phyloP scores from a whole-genome alignment of 2,329 filamentous ascomycete species.

The Aspergillus brasiliensis region DNA sequence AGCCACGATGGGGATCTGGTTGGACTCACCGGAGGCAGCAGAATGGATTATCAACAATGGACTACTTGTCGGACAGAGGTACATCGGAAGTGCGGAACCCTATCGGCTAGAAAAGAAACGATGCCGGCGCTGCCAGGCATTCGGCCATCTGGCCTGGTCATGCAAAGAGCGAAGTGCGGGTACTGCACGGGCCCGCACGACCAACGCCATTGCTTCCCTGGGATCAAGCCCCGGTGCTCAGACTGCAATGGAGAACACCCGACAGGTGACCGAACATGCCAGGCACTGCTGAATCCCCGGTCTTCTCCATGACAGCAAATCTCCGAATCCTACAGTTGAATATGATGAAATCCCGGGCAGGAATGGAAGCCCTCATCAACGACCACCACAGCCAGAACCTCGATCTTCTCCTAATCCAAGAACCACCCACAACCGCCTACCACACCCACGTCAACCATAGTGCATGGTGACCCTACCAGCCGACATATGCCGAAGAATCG shows the following conservation, averaged over 20 bases:
- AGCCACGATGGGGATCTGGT: conserved; percentile 28
- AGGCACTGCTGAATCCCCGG: not conserved
- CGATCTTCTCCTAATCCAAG: conserved; percentile 26
- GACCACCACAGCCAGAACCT: conserved; percentile 25
- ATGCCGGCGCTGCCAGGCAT: conserved; percentile 24
- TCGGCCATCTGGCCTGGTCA: conserved; percentile 27
- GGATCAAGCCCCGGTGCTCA: conserved; percentile 18
- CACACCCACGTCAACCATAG: conserved; percentile 28
- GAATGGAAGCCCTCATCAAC: conserved; percentile 34
- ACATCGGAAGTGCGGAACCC: conserved; percentile 23
- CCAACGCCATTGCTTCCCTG: conserved; percentile 20
- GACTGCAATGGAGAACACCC: conserved; percentile 25
- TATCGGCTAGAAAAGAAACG: conserved; percentile 24
- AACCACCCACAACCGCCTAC: conserved; percentile 20
- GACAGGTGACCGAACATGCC: conserved; percentile 21
- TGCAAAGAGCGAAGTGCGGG: conserved; percentile 27
- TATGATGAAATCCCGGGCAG: conserved; percentile 24
- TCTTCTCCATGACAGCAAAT: conserved; percentile 5
- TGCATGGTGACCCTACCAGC: conserved; percentile 26
- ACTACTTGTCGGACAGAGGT: conserved; percentile 23
- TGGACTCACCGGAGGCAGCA: conserved; percentile 27
- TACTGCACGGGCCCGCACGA: conserved; percentile 25
- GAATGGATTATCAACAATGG: conserved; percentile 24
- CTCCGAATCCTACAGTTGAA: conserved; percentile 16
- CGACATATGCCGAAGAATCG: conserved; percentile 16